Percentiles rank a stretch among this genome's conserved stretches.
These are phyloP conservation scores for Pythium guiyangense DNA, from an alignment of 352 stramenopile genomes.

Conservation along the genomic window DNA sequence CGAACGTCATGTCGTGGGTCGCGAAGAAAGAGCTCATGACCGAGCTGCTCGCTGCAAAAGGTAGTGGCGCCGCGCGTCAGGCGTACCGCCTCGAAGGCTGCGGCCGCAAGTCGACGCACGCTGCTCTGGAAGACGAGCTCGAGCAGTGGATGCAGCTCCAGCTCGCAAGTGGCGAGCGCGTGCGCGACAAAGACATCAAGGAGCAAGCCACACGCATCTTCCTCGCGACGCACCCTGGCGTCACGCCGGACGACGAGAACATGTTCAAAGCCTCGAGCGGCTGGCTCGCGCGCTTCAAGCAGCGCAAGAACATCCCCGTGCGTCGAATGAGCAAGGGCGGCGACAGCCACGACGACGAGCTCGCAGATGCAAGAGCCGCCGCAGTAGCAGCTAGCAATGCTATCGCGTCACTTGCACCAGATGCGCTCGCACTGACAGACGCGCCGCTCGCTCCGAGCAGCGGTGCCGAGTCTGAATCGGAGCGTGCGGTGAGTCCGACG, in stretches of 20 bases:
- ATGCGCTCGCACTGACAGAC: too few relatives aligned
- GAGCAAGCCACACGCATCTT: conserved; percentile 11
- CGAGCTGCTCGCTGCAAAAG: conserved; percentile 3
- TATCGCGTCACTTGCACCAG: background rate
- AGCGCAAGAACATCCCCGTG: conserved; percentile 12
- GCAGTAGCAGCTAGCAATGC: background rate
- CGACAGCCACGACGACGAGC: background rate
- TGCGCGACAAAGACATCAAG: conserved; percentile 14
- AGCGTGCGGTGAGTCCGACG: too few relatives aligned
- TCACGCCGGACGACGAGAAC: background rate
- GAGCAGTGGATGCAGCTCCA: conserved; percentile 10
- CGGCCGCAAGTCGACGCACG: conserved; percentile 14
- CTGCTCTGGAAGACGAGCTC: conserved; percentile 12
- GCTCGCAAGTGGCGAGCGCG: conserved; percentile 9
- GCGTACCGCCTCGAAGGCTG: conserved; percentile 14
- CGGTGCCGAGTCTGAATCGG: too few relatives aligned
- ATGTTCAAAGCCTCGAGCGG: conserved; percentile 18
- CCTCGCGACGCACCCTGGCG: conserved; percentile 5
- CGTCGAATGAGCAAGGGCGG: conserved; percentile 1
- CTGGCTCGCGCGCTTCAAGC: conserved; percentile 18
- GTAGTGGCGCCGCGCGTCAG: conserved; percentile 3
- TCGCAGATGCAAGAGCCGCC: background rate
- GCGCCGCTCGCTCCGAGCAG: too few relatives aligned
- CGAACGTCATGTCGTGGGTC: conserved; percentile 16
- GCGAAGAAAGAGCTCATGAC: conserved; percentile 10